These are phyloP conservation scores for Aspergillus oerlinghausenensis DNA, from an alignment of 2,329 filamentous ascomycete genomes.

Conservation along the genomic window DNA sequence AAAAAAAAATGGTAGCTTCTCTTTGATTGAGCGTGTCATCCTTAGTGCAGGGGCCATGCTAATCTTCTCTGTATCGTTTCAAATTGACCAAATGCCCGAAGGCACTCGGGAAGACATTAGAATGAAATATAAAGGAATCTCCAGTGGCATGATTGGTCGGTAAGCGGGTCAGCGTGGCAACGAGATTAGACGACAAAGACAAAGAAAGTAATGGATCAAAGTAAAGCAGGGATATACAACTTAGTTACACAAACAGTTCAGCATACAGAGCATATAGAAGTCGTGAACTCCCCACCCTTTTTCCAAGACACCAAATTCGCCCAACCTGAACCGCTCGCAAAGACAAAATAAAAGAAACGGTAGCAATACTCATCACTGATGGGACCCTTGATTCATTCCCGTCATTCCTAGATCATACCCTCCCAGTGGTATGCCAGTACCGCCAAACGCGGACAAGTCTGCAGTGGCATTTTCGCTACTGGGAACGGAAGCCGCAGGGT, in stretches of 20 bases:
- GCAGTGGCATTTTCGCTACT: conserved; percentile 6
- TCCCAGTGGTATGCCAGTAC: conserved; percentile 20
- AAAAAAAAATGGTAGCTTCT: conserved; percentile 68
- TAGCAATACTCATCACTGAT: conserved; percentile 4
- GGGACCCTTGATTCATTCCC: conserved; percentile 15
- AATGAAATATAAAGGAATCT: conserved; percentile 17
- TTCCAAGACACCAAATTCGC: background rate
- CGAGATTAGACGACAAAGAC: no score
- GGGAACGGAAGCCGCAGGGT: background rate
- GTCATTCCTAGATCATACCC: conserved; percentile 25
- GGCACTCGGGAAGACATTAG: conserved; percentile 20
- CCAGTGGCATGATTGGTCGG: no score
- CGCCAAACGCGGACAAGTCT: conserved; percentile 20
- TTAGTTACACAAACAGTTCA: background rate
- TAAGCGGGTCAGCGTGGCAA: no score
- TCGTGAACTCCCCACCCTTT: background rate
- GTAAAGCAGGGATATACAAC: background rate
- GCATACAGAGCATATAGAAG: background rate
- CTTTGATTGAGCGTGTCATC: conserved; percentile 88
- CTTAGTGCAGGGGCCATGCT: conserved; percentile 85
- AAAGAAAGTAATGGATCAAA: background rate
- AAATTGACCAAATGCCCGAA: conserved; percentile 60
- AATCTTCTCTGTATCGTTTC: conserved; percentile 72
- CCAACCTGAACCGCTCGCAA: background rate
- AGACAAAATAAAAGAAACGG: background rate